Percentiles rank a stretch among this genome's conserved stretches.
phyloP scores from a whole-genome alignment of 116 monocot genomes.

The Iris pallida region DNA sequence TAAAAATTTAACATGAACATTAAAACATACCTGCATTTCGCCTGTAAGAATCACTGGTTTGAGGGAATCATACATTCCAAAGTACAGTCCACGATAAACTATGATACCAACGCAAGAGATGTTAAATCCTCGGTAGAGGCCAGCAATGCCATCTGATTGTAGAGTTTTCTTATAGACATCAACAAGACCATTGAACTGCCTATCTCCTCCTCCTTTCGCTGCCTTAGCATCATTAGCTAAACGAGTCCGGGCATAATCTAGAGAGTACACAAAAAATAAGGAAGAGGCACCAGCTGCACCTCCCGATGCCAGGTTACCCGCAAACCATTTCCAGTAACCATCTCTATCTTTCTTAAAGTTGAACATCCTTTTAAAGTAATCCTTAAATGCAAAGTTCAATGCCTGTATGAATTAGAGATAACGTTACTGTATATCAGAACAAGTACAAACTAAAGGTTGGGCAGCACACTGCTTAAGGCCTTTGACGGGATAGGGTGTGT shows the following conservation, averaged over 20 bases:
- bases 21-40: constrained; percentile 31
- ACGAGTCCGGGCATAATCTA: constrained; percentile 72
- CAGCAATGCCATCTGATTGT: constrained; percentile 55
- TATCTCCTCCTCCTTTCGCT: constrained; percentile 63
- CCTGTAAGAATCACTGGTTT: constrained; percentile 62
- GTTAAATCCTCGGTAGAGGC: constrained; percentile 66
- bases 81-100: constrained; percentile 71
- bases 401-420: constrained; percentile 40
- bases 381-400: constrained; percentile 75
- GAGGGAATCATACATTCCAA: constrained; percentile 69
- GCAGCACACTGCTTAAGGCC: too few species aligned
- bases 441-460: too few species aligned
- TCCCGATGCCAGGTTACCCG: constrained; percentile 67
- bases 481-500: too few species aligned
- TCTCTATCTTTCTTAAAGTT: constrained; percentile 68
- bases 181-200: constrained; percentile 70
- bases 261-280: constrained; percentile 67
- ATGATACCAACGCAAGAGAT: constrained; percentile 73
- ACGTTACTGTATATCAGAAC: too few species aligned
- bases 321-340: constrained; percentile 72
- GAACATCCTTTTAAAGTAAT: constrained; percentile 75
- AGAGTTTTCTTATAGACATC: constrained; percentile 77
- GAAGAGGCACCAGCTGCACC: constrained; percentile 79
- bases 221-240: constrained; percentile 66
- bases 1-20: background rate